Evolutionary conservation across 225 moss, liverwort and hornwort genomes (phyloP), one percentile per base, ranked within the genome.

Genomic region (Neckera pumila): DNA sequence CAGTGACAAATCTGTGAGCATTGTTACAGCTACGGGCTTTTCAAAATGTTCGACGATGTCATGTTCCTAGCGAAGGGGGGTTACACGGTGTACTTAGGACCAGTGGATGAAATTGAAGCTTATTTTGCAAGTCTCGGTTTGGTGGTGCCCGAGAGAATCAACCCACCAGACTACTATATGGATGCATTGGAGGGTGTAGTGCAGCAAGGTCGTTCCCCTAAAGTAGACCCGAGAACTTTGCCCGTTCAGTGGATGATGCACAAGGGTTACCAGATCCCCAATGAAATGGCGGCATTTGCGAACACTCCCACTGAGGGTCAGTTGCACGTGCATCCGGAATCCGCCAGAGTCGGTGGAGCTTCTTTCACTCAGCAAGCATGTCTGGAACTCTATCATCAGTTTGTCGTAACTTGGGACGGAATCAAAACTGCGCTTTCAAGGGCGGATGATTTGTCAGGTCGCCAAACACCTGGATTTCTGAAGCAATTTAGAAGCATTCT

Each of bases 161-260:
- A 97, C 87, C 99, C 99, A 57, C 99, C 99, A 17, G 99, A 99
- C 91, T 94, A 94, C 79, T 96, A 93, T 65, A 99, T 99, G 97
- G 99, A 99, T 75, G 94, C 96, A 23, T 27, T 99, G 86, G 99
- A 99, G 75, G 97, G 97, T 4, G 85, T 89, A 25, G 85, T 79
- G 43, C 95, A 80, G 42, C 90, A 85, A 57, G 79, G 60, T 42
- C 80, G 45, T 67, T 88, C 92, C 85, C 89, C 91, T 38, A 70
- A 60, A 60, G 79, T 94, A 53, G 99, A 99, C 86, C 85, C 92
- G 17, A 91, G 85, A 61, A 89, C 89, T 14, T 90, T 99, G 79
- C 97, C 97, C 30, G 87, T 97, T 19, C 89, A 91, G 54, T 99
- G 97, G 99, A 97, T 99, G 97, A 95, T 93, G 92, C 96, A 99